Percentiles rank a stretch among this genome's conserved stretches.
Evolutionary conservation across 2,329 filamentous ascomycete species (phyloP).

Genomic region (Neopestalotiopsis clavispora): DNA sequence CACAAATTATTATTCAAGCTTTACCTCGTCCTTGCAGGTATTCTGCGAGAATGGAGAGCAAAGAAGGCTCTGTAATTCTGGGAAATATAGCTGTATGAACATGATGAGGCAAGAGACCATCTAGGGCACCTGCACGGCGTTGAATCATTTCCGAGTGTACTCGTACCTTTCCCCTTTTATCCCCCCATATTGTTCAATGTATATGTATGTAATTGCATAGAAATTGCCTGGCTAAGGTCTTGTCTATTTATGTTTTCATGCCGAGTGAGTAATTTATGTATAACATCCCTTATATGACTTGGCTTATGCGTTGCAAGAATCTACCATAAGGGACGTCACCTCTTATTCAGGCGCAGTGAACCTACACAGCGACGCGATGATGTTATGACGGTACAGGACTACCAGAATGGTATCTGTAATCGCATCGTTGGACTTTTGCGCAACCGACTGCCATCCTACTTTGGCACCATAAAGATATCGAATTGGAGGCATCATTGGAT

Average conservation of each 20-base stretch:
- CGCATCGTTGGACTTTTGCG: background rate
- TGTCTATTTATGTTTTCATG: too few species aligned
- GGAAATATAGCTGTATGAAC: background rate
- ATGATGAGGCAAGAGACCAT: background rate
- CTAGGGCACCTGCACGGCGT: too few species aligned
- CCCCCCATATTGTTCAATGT: too few species aligned
- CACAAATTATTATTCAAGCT: constrained; percentile 73
- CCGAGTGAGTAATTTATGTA: too few species aligned
- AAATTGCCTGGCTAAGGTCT: too few species aligned
- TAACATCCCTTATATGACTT: too few species aligned
- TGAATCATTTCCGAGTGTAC: too few species aligned
- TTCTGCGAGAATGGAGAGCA: constrained; percentile 33
- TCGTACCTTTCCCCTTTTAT: too few species aligned
- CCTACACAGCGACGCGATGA: background rate
- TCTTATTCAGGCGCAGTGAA: background rate
- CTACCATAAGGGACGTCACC: too few species aligned
- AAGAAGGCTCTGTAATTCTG: background rate
- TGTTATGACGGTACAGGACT: background rate
- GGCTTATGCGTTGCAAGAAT: too few species aligned
- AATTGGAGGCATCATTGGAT: background rate
- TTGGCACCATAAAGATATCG: background rate
- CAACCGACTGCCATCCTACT: background rate
- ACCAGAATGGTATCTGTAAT: background rate
- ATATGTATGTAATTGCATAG: too few species aligned
- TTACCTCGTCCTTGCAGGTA: constrained; percentile 69